Evolutionary conservation across 805 yeast species (phyloP), one percentile per base, ranked within the genome.

Genomic region (Hanseniaspora lindneri): DNA sequence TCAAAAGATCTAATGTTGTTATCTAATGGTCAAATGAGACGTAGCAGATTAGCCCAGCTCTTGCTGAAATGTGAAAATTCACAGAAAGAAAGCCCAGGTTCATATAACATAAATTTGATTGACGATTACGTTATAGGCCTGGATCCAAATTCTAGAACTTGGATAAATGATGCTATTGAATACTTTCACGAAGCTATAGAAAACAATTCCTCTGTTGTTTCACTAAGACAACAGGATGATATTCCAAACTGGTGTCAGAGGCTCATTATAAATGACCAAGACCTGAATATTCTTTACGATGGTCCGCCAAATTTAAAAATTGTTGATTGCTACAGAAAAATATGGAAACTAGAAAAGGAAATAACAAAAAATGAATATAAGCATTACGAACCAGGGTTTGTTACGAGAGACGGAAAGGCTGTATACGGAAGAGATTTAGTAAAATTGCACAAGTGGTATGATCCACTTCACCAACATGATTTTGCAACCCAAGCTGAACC

Each of bases 71-170:
- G 73, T 29, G 95, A 96, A 0, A 67, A 69, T 39, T 54, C 87
- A 27, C 24, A 21, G 5, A 33, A 25, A 13, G 34, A 17, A 8
- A 46, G n/a, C 14, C 21, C 30, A 14, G 29, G 3, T 5, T 11
- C 13, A 20, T 30, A 39, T 19, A 21, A 30, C 4, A 39, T 46
- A 14, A 64, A 87, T 47, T 60, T 89, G 4, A 71, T 89, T 17
- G 97, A 92, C 61, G 97, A 92, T 57, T 96, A 96, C 9, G 89
- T 87, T 56, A 62, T 92, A 35, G 98, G 97, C 0, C 68, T 89
- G 16, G 98, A 89, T 58, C 92, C 95, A 0, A 59, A 62, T 1
- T 88, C 94, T 11, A 68, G 84, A 0, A 52, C 62, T 1, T 63
- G 73, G 7, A 84, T 89, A 17, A 75, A 85, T 16, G 58, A 59